Evolutionary conservation across 805 yeast genomes (phyloP).

Genomic region (Candida tammaniensis): DNA sequence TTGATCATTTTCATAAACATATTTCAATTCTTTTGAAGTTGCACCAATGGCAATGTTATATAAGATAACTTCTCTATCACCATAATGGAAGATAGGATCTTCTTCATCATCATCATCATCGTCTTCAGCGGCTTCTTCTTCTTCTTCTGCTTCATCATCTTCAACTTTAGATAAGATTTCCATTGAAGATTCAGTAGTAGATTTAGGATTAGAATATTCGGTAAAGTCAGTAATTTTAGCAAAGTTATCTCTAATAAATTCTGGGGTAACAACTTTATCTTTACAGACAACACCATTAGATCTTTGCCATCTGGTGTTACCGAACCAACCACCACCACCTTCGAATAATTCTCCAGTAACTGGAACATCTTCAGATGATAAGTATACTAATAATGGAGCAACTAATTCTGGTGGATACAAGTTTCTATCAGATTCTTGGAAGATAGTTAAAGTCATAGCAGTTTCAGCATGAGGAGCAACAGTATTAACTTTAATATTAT

Average conservation of each 20-base stretch:
- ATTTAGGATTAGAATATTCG: constrained; percentile 53
- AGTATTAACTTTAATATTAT: constrained; percentile 70
- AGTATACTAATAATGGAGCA: constrained; percentile 81
- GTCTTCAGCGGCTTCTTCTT: constrained; percentile 36
- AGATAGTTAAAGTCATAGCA: constrained; percentile 89
- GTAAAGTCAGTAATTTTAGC: constrained; percentile 61
- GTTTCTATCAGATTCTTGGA: constrained; percentile 75
- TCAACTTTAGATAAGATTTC: constrained; percentile 68
- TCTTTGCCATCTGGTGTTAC: constrained; percentile 93
- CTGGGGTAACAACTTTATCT: constrained; percentile 55
- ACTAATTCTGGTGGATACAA: constrained; percentile 84
- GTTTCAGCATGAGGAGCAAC: constrained; percentile 99
- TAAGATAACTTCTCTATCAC: constrained; percentile 69
- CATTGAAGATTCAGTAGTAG: constrained; percentile 76
- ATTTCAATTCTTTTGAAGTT: constrained; percentile 67
- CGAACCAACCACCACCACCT: constrained; percentile 96
- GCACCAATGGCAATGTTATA: constrained; percentile 93
- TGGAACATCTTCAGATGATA: constrained; percentile 71
- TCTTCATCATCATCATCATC: constrained; percentile 40
- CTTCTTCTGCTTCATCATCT: constrained; percentile 47
- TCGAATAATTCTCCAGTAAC: constrained; percentile 83
- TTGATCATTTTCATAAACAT: constrained; percentile 70
- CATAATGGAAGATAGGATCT: constrained; percentile 52
- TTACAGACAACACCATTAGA: constrained; percentile 77
- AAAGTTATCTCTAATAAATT: constrained; percentile 69